A percentile compares a stretch with the other conserved stretches of the same genome.
Evolutionary conservation across 768 basidiomycete species (phyloP).

Genomic region (Tylopilus felleus): DNA sequence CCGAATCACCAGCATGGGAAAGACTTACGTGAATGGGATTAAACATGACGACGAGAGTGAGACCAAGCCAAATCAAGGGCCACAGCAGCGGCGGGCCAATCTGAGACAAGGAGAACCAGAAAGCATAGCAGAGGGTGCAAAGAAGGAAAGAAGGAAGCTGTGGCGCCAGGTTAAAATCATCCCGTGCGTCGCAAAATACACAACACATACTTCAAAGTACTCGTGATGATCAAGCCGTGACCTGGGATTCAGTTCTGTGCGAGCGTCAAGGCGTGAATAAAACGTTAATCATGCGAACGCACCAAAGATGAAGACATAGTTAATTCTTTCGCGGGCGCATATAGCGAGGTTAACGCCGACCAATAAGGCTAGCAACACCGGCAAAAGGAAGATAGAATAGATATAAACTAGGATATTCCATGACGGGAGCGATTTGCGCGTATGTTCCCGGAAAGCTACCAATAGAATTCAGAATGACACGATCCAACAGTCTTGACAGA

Average conservation of each 20-base stretch:
- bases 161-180: neutral
- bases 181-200: constrained; percentile 2
- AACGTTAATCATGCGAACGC: constrained; percentile 32
- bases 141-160: constrained; percentile 81
- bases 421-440: constrained; percentile 54
- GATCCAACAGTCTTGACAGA: neutral
- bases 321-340: constrained; percentile 76
- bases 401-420: constrained; percentile 76
- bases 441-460: constrained; percentile 53
- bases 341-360: constrained; percentile 79
- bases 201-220: constrained; percentile 57
- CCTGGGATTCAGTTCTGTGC: constrained; percentile 62
- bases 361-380: constrained; percentile 69
- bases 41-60: constrained; percentile 55
- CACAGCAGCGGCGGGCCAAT: constrained; percentile 71
- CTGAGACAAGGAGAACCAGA: constrained; percentile 77
- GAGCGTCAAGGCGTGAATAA: neutral
- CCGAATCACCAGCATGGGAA: neutral
- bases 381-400: constrained; percentile 72
- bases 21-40: constrained; percentile 66
- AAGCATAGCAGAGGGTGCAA: constrained; percentile 68
- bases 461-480: neutral
- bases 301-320: constrained; percentile 91
- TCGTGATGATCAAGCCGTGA: constrained; percentile 74
- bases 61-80: constrained; percentile 79